phyloP scores from a whole-genome alignment of 805 yeast genomes.

The Wickerhamia fluorescens region DNA sequence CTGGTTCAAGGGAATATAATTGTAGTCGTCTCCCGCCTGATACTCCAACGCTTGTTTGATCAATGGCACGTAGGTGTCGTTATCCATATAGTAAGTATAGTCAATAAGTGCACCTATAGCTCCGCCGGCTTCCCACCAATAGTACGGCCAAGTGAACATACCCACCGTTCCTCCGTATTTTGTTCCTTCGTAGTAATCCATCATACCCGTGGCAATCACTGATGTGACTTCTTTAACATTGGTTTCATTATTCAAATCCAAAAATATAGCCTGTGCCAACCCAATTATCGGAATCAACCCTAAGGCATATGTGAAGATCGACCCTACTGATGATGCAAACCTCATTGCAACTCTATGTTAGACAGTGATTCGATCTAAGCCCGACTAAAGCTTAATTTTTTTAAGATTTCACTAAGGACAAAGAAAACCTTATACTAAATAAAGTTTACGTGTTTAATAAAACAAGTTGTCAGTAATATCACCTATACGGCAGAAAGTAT shows the following conservation, averaged over 20 bases:
- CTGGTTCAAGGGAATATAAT: slow-evolving; percentile 84
- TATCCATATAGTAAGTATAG: slow-evolving; percentile 63
- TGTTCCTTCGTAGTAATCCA: slow-evolving; percentile 74
- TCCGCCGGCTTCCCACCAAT: slow-evolving; percentile 99
- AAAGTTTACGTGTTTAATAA: no score
- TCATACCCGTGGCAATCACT: slow-evolving; percentile 58
- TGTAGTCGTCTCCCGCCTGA: slow-evolving; percentile 60
- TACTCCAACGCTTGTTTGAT: slow-evolving; percentile 58
- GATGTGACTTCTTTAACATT: slow-evolving; percentile 53
- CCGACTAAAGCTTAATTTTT: no score
- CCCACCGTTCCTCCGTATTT: slow-evolving; percentile 74
- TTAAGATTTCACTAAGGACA: no score
- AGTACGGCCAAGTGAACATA: slow-evolving; percentile 82
- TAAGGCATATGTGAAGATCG: no score
- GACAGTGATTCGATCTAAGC: no score
- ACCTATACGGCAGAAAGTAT: no score
- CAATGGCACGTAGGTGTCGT: slow-evolving; percentile 55
- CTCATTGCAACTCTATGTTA: no score
- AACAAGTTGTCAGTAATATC: no score
- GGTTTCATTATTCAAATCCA: slow-evolving; percentile 33
- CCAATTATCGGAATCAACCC: slow-evolving; percentile 2
- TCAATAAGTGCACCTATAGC: slow-evolving; percentile 88
- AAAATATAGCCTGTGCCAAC: slow-evolving; percentile 15
- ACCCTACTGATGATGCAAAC: no score
- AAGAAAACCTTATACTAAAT: no score